phyloP scores from a whole-genome alignment of 1,284 basidiomycete species.

The Sphagnurus paluster region DNA sequence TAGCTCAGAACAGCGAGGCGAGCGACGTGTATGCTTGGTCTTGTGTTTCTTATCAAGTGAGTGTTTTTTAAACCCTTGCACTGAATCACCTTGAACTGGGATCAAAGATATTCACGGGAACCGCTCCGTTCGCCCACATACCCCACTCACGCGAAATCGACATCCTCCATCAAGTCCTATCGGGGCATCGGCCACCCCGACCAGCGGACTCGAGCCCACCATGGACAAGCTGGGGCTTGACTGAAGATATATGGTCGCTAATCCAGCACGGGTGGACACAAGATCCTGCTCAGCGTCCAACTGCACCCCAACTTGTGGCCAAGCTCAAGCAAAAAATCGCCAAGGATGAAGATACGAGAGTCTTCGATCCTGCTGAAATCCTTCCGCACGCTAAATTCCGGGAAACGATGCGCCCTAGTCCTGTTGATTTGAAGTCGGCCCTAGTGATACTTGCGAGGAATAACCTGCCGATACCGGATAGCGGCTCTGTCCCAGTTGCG shows the following conservation, averaged over 20 bases:
- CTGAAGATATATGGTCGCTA: slow-evolving; percentile 19
- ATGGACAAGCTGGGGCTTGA: slow-evolving; percentile 17
- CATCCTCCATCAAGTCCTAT: slow-evolving; percentile 19
- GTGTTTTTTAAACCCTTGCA: not conserved
- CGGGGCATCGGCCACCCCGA: slow-evolving; percentile 19
- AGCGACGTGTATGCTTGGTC: slow-evolving; percentile 29
- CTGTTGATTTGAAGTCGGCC: too few species aligned
- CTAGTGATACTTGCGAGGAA: too few species aligned
- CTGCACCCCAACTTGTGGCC: not conserved
- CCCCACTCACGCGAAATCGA: slow-evolving; percentile 16
- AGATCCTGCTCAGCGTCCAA: slow-evolving; percentile 8
- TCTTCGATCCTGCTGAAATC: too few species aligned
- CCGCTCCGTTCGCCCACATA: slow-evolving; percentile 15
- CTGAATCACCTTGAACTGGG: not conserved
- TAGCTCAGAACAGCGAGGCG: slow-evolving; percentile 11
- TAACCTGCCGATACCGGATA: too few species aligned
- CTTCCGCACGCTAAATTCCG: too few species aligned
- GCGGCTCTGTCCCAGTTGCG: too few species aligned
- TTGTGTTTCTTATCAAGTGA: slow-evolving; percentile 26
- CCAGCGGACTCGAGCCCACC: slow-evolving; percentile 12
- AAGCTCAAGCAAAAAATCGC: too few species aligned
- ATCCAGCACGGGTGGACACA: slow-evolving; percentile 23
- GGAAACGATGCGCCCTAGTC: too few species aligned
- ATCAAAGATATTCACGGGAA: slow-evolving; percentile 6
- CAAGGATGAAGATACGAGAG: too few species aligned